These are phyloP conservation scores for Tolypocladium nubicola DNA, from an alignment of 2,329 filamentous ascomycete genomes.

Conservation along the genomic window DNA sequence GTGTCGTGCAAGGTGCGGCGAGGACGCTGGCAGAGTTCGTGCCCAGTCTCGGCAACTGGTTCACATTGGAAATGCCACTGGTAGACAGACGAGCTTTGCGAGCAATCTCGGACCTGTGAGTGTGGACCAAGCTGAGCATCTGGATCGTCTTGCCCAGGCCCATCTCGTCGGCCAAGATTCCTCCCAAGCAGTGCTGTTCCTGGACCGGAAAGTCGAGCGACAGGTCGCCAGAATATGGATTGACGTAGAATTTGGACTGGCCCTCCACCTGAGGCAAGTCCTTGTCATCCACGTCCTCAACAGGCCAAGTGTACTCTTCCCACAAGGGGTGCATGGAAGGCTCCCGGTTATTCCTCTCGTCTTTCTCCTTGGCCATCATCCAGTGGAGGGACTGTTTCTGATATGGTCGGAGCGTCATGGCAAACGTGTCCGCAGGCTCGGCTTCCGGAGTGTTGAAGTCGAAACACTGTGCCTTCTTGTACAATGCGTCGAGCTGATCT, in stretches of 20 bases:
- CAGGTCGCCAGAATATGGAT: slow-evolving; percentile 91
- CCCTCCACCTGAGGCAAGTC: slow-evolving; percentile 55
- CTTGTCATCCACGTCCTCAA: slow-evolving; percentile 76
- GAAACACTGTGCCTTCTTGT: slow-evolving; percentile 93
- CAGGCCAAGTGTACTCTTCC: slow-evolving; percentile 91
- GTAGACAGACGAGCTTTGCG: slow-evolving; percentile 22
- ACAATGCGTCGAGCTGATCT: slow-evolving; percentile 86
- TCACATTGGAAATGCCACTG: slow-evolving; percentile 33
- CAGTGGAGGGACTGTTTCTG: slow-evolving; percentile 92
- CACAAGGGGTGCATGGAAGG: slow-evolving; percentile 91
- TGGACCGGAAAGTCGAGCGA: slow-evolving; percentile 86
- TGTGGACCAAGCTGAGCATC: slow-evolving; percentile 89
- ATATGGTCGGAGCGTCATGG: slow-evolving; percentile 76
- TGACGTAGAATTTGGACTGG: slow-evolving; percentile 78
- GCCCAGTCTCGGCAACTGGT: slow-evolving; percentile 51
- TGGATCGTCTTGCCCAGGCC: slow-evolving; percentile 97
- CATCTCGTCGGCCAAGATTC: slow-evolving; percentile 94
- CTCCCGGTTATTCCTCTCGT: slow-evolving; percentile 59
- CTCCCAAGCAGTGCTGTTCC: slow-evolving; percentile 88
- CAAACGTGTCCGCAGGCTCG: slow-evolving; percentile 72
- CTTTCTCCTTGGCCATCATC: slow-evolving; percentile 92
- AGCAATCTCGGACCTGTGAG: slow-evolving; percentile 55
- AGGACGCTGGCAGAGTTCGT: slow-evolving; percentile 46
- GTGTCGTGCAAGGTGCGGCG: slow-evolving; percentile 73
- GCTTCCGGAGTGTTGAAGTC: slow-evolving; percentile 87